Evolutionary conservation across 225 moss, liverwort and hornwort species (phyloP).

Genomic region (Thuidium tamariscinum): DNA sequence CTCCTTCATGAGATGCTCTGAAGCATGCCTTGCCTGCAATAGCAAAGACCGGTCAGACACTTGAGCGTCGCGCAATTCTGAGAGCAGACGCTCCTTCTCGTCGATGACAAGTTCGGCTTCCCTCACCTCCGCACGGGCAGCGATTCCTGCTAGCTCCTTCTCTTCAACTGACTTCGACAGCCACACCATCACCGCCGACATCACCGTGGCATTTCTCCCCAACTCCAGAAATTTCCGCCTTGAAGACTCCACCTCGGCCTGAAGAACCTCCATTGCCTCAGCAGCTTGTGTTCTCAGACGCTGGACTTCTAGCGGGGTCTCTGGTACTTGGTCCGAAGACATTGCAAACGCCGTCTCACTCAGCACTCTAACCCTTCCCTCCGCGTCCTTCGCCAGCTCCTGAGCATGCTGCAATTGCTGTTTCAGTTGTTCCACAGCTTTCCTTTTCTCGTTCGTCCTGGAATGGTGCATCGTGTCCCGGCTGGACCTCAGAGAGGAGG

Average conservation of each 20-base stretch:
- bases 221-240: conserved; percentile 16
- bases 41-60: conserved; percentile 1
- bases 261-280: conserved; percentile 23
- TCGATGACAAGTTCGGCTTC: background rate
- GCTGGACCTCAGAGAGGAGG: conserved; percentile 11
- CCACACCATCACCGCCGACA: conserved; percentile 43
- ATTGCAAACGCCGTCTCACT: conserved; percentile 36
- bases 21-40: background rate
- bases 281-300: conserved; percentile 6
- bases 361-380: conserved; percentile 42
- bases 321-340: conserved; percentile 10
- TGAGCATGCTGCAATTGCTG: conserved; percentile 47
- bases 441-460: conserved; percentile 24
- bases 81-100: conserved; percentile 17
- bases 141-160: conserved; percentile 4
- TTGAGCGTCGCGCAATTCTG: conserved; percentile 15
- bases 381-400: conserved; percentile 52
- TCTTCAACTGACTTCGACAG: conserved; percentile 14
- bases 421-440: conserved; percentile 36
- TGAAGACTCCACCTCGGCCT: conserved; percentile 5
- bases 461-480: conserved; percentile 2
- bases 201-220: conserved; percentile 31
- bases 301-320: conserved; percentile 1
- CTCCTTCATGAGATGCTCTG: conserved; percentile 6
- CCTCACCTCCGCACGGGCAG: background rate